These are phyloP conservation scores for Clonostachys sp. DNA, from an alignment of 2,329 filamentous ascomycete species.

Conservation along the genomic window DNA sequence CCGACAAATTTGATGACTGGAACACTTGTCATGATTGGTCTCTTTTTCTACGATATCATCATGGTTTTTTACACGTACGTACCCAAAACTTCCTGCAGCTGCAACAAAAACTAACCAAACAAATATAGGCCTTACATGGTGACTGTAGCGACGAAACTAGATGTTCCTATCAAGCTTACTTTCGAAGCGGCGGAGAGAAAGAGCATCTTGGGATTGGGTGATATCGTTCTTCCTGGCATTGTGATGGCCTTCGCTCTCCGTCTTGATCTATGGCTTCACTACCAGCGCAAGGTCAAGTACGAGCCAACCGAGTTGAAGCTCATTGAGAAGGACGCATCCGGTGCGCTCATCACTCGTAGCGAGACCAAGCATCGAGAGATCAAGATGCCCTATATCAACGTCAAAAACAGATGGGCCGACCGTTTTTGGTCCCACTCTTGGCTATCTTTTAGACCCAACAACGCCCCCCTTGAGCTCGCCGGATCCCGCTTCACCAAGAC, in stretches of 20 bases:
- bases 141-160: slow-evolving; percentile 80
- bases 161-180: slow-evolving; percentile 88
- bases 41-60: slow-evolving; percentile 95
- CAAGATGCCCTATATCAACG: slow-evolving; percentile 49
- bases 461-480: slow-evolving; percentile 20
- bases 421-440: slow-evolving; percentile 63
- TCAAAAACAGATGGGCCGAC: slow-evolving; percentile 77
- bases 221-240: slow-evolving; percentile 89
- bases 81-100: not conserved
- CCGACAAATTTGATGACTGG: slow-evolving; percentile 85
- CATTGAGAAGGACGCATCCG: slow-evolving; percentile 22
- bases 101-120: slow-evolving; percentile 3
- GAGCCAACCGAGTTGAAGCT: slow-evolving; percentile 25
- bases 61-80: slow-evolving; percentile 81
- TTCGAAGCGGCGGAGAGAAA: slow-evolving; percentile 63
- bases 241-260: slow-evolving; percentile 82
- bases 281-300: slow-evolving; percentile 60
- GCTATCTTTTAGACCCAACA: slow-evolving; percentile 11
- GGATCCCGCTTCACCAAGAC: slow-evolving; percentile 67
- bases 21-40: slow-evolving; percentile 67
- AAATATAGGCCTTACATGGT: slow-evolving; percentile 68
- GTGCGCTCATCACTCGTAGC: slow-evolving; percentile 25
- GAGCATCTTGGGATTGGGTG: slow-evolving; percentile 88
- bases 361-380: slow-evolving; percentile 37
- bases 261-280: slow-evolving; percentile 87